phyloP scores from a whole-genome alignment of 306 rosid species.

The Nissolia schottii region DNA sequence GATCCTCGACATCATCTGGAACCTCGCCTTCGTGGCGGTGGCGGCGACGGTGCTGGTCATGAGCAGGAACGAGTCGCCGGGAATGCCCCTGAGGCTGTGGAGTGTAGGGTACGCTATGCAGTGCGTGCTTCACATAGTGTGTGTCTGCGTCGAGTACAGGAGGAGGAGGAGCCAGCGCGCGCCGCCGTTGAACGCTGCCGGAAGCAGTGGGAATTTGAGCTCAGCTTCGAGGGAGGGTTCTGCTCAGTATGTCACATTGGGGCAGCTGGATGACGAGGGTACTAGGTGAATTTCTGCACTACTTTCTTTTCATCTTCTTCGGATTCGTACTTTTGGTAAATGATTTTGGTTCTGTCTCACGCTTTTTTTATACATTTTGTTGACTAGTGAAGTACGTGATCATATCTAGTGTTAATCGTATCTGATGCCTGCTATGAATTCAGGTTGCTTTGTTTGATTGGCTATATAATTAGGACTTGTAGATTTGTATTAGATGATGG shows the following conservation, averaged over 20 bases:
- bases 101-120: constrained; percentile 74
- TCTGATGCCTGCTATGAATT: not conserved
- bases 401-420: not conserved
- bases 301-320: not conserved
- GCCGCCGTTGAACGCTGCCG: constrained; percentile 22
- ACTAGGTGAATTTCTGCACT: constrained; percentile 43
- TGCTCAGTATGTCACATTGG: constrained; percentile 43
- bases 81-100: constrained; percentile 79
- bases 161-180: constrained; percentile 46
- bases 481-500: not conserved
- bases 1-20: constrained; percentile 82
- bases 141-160: constrained; percentile 69
- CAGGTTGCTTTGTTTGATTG: not conserved
- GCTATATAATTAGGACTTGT: not conserved
- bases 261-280: constrained; percentile 52
- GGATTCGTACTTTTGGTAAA: not conserved
- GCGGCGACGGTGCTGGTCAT: constrained; percentile 50
- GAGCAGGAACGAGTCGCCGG: constrained; percentile 62
- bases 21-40: constrained; percentile 66
- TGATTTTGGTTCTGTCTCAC: not conserved
- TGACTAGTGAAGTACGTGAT: not conserved
- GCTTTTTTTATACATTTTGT: not conserved
- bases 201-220: constrained; percentile 42
- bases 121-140: constrained; percentile 70
- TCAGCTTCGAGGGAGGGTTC: constrained; percentile 41